Evolutionary conservation across 2,329 filamentous ascomycete genomes (phyloP), one percentile per base, ranked within the genome.

Genomic region (Fusarium ambrosium): DNA sequence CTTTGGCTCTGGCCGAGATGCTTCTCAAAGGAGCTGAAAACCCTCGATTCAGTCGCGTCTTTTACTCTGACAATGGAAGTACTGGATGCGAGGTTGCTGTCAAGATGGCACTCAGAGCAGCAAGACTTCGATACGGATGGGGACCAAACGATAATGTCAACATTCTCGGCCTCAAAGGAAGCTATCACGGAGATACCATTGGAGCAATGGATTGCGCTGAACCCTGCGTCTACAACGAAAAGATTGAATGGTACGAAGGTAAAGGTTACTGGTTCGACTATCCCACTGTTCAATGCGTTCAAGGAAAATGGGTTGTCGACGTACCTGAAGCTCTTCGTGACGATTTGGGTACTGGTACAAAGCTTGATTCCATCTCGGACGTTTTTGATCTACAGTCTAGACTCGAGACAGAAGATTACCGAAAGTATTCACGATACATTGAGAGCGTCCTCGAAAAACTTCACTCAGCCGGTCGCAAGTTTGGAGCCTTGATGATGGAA

Each of bases 101-200:
- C 51, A 97, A 97, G 80, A 97, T 97, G 95, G 94, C 89, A 0
- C 85, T 97, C 0, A 88, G 93, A 6, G 94, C 94, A 0, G 84
- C 93, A 0, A 88, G 90, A 55, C 83, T 88, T 45, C 87, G 93
- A 10, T 95, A 95, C 73, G 89, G 87, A 11, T 94, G 92, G 92
- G 85, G 87, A 43, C 84, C 88, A 0, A 85, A 84, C 16, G 84
- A 87, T 2, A 87, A 90, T 59, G 86, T 95, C 13, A 90, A 90
- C 4, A 89, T 97, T 3, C 80, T 97, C 4, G 94, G 94, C 0
- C 84, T 97, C 11, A 93, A 92, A 79, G 94, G 94, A 0, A 93
- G 92, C 74, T 97, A 97, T 77, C 95, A 97, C 77, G 95, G 94
- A 2, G 95, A 97, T 79, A 97, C 94, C 0, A 95, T 97, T 56